Evolutionary conservation across 768 basidiomycete genomes (phyloP), one percentile per base, ranked within the genome.

Genomic region (Psilocybe cubensis): DNA sequence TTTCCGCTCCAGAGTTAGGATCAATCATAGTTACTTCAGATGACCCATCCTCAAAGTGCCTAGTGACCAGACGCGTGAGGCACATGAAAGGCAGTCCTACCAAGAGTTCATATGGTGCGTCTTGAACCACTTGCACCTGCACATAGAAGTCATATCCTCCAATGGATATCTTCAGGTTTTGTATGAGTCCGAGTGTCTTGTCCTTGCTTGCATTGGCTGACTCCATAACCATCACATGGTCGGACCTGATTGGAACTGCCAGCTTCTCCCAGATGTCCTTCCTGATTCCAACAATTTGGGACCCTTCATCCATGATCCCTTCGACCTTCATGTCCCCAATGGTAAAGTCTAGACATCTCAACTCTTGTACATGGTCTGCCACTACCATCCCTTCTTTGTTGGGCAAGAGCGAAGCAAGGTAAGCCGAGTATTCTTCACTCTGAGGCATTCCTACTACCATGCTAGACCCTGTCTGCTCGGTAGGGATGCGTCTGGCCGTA

Each of bases 61-160:
- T 55, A 1, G 54, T 48, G 3, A 27, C 14, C 2, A 61, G 54
- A 24, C 61, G 18, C 0, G 64, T 52, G 10, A 64, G 56, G 6
- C 54, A 54, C n/a, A 60, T 56, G 55, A 70, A 70, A 0, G 67
- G 65, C 7, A 56, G 54, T 8, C 67, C 64, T 0, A 70, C 47
- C 0, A 70, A 57, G 24, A 68, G 31, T 17, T 67, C 58, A 20
- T 65, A 68, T 0, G 66, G 56, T 6, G 61, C 64, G 25, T 60
- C 44, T 5, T 65, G 52, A 14, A 68, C 43, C 1, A 70, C 63
- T 23, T 70, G 65, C 3, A 52, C 61, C 24, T 70, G 68, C 0
- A 70, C 40, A 27, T 63, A 65, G 11, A 70, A 63, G 1, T 41
- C 40, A 4, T 54, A 54, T 2, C 56, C 50, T 3, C 66, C 62